These are phyloP conservation scores for Ichthyophthirius multifiliis DNA, from an alignment of 169 alveolate genomes.

Conservation along the genomic window DNA sequence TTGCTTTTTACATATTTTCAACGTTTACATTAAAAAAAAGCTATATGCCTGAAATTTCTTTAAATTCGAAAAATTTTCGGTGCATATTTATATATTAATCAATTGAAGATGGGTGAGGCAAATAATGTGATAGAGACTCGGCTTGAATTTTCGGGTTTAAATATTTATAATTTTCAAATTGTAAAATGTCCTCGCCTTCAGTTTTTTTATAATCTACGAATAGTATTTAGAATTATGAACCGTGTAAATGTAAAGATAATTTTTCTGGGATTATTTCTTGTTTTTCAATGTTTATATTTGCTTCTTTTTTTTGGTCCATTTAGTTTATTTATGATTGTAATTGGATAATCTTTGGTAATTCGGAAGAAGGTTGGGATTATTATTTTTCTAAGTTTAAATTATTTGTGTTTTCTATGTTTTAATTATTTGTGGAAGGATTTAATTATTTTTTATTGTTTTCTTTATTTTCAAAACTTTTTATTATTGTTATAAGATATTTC, in stretches of 20 bases:
- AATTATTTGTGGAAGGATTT: neutral
- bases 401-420: neutral
- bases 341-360: too few species aligned
- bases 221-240: neutral
- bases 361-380: too few species aligned
- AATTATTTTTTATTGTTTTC: neutral
- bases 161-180: neutral
- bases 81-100: neutral
- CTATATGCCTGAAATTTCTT: neutral
- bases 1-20: neutral
- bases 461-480: neutral
- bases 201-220: neutral
- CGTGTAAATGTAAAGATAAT: neutral
- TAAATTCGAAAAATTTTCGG: neutral
- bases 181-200: neutral
- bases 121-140: neutral
- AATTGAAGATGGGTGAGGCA: neutral
- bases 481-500: neutral
- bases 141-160: neutral
- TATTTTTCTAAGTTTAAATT: neutral
- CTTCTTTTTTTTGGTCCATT: neutral
- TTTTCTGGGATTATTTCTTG: neutral
- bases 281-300: neutral
- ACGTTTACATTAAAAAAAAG: neutral
- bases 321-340: neutral